Base-by-base conservation (phyloP, 139 green algal genomes). In the Nannochloris sp. region DNA sequence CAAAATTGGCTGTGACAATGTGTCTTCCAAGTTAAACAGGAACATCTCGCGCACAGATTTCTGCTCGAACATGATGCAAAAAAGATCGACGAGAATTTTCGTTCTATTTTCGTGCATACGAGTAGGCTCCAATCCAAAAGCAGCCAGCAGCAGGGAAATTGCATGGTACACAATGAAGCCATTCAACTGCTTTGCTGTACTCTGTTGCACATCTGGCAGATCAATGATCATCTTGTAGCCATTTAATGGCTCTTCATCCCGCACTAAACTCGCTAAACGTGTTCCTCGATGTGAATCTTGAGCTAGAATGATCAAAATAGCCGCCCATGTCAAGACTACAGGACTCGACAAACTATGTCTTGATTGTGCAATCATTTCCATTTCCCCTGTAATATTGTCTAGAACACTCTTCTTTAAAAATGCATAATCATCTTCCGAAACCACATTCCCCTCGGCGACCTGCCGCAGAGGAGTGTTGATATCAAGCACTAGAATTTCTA, bases 401-500 rank as follows among this genome's bases (percentile, higher is more conserved):
- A 33, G 17, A n/a, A 48, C 61, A 5, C 26, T 37, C 3, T 57
- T 23, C 3, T 23, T 58, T 12, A 50, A 65, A 63, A 79, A 74
- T 2, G 53, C 62, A 12, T 72, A 67, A 56, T n/a, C 40, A 9
- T 13, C 49, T 11, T 55, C 25, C 3, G 30, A 29, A 3, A 62
- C 11, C 10, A 25, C 11, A 26, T 56, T 26, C 9, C 36, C 48
- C 5, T 37, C 48, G 5, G 69, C 62, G 25, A 78, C 46, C 28
- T 48, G 25, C 12, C 37, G 29, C 25, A 79, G 48, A 6, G 46
- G 46, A 8, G 45, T 17, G 4, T 68, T 53, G 6, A 64, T 25
- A 29, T 79, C 72, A 36, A 82, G 63, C 46, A 77, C 74, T 29
- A 88, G 63, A 11, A 72, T 76, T 49, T 75, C 67, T 5, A 85